phyloP scores from a whole-genome alignment of 129 eudicot genomes.

The Cynara cardunculus region DNA sequence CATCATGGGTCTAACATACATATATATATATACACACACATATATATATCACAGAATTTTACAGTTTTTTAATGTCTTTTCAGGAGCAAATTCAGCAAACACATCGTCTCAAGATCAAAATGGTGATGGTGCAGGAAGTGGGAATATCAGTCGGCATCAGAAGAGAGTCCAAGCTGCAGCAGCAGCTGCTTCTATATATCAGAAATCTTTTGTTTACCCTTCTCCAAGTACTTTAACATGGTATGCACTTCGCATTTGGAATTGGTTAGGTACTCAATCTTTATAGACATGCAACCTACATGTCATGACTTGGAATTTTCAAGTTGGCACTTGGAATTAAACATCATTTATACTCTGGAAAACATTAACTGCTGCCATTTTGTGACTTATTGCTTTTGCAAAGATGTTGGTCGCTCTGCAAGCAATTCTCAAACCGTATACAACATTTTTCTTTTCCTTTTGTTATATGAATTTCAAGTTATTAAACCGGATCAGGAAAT shows the following conservation, averaged over 20 bases:
- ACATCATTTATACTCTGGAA: neutral
- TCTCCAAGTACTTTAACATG: slow-evolving; percentile 59
- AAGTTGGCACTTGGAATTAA: neutral
- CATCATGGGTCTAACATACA: neutral
- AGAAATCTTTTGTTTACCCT: slow-evolving; percentile 89
- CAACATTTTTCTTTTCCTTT: neutral
- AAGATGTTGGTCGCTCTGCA: neutral
- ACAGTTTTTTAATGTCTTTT: slow-evolving; percentile 7
- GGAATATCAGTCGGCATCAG: slow-evolving; percentile 56
- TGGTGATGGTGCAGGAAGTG: slow-evolving; percentile 40
- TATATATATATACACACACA: too few relatives aligned
- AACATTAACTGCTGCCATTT: neutral
- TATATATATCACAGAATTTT: neutral
- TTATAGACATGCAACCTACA: neutral
- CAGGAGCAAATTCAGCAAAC: slow-evolving; percentile 54
- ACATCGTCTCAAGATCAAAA: slow-evolving; percentile 53
- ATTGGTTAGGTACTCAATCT: neutral
- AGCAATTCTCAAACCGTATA: neutral
- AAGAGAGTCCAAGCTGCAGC: slow-evolving; percentile 88
- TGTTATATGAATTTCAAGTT: neutral
- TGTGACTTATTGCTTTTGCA: neutral
- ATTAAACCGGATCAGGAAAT: neutral
- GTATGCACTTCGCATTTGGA: slow-evolving; percentile 34
- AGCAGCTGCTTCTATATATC: slow-evolving; percentile 85
- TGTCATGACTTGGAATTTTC: neutral